phyloP scores from a whole-genome alignment of 2,329 filamentous ascomycete genomes.

The Pestalotiopsis fici region DNA sequence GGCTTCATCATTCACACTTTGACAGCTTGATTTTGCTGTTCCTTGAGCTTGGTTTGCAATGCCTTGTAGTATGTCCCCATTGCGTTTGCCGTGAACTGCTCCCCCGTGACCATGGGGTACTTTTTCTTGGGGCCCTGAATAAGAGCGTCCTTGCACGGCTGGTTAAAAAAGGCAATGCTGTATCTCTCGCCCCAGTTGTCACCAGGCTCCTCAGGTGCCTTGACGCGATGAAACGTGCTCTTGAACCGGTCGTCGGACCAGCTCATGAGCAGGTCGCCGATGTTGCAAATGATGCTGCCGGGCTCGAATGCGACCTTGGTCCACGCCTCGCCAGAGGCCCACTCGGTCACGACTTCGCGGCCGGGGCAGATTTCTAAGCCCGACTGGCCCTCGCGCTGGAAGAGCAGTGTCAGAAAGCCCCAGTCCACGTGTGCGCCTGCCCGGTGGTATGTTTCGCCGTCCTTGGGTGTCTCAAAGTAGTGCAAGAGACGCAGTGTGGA shows the following conservation, averaged over 20 bases:
- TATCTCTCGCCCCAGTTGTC: conserved; percentile 59
- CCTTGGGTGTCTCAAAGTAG: conserved; percentile 45
- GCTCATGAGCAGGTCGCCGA: conserved; percentile 64
- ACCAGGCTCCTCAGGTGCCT: conserved; percentile 50
- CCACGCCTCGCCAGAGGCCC: conserved; percentile 58
- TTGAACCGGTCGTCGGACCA: conserved; percentile 69
- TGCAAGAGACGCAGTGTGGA: conserved; percentile 55
- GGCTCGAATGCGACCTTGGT: conserved; percentile 54
- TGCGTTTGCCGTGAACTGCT: conserved; percentile 57
- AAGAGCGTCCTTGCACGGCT: conserved; percentile 54
- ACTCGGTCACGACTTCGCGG: conserved; percentile 56
- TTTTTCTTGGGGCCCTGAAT: conserved; percentile 60
- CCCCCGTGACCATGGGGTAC: conserved; percentile 59
- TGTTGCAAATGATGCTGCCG: conserved; percentile 60
- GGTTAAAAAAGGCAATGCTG: conserved; percentile 65
- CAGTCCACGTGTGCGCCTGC: conserved; percentile 64
- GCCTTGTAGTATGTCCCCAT: conserved; percentile 26
- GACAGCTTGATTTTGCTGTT: no score
- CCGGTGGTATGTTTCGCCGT: conserved; percentile 46
- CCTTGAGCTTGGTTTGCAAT: not conserved
- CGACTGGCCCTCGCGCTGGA: conserved; percentile 57
- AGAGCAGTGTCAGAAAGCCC: conserved; percentile 61
- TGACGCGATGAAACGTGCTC: conserved; percentile 63
- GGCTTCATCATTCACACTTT: no score
- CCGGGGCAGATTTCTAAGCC: conserved; percentile 65